Conservation (phyloP, 73 alveolate species). For the Stentor coeruleus region DNA sequence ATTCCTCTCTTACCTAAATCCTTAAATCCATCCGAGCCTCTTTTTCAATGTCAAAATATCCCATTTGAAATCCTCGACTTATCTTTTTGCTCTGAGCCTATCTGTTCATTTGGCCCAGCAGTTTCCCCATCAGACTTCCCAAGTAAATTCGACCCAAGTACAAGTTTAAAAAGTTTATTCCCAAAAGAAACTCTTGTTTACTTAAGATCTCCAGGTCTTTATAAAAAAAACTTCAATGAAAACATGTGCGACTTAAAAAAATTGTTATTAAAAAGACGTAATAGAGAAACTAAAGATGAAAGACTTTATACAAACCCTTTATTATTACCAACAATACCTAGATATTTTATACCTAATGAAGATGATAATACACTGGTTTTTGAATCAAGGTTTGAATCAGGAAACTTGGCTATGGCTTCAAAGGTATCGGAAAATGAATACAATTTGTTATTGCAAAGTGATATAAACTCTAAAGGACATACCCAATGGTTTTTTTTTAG, state of each 20-base stretch:
- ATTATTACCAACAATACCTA: neutral
- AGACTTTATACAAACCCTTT: neutral
- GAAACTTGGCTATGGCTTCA: slow-evolving; percentile 81
- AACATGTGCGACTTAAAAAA: slow-evolving; percentile 10
- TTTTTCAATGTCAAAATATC: slow-evolving; percentile 3
- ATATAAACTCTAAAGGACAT: slow-evolving; percentile 95
- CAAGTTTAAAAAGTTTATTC: neutral
- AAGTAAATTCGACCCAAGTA: neutral
- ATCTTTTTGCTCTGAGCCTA: neutral
- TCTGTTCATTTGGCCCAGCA: neutral
- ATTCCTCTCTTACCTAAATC: slow-evolving; percentile 11
- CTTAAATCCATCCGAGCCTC: slow-evolving; percentile 23
- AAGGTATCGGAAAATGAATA: slow-evolving; percentile 80
- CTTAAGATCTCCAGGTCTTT: neutral
- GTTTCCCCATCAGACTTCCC: neutral
- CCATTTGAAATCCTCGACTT: neutral
- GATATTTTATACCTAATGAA: slow-evolving; percentile 29
- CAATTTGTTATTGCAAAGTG: slow-evolving; percentile 87
- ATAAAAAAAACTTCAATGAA: neutral
- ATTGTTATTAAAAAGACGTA: neutral
- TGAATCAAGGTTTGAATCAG: slow-evolving; percentile 97
- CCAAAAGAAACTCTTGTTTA: neutral
- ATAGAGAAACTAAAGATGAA: neutral
- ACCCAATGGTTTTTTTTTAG: slow-evolving; percentile 96
- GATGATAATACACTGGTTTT: slow-evolving; percentile 76